Evolutionary conservation across 2,329 filamentous ascomycete species (phyloP).

Genomic region (Penicillium oxalicum): DNA sequence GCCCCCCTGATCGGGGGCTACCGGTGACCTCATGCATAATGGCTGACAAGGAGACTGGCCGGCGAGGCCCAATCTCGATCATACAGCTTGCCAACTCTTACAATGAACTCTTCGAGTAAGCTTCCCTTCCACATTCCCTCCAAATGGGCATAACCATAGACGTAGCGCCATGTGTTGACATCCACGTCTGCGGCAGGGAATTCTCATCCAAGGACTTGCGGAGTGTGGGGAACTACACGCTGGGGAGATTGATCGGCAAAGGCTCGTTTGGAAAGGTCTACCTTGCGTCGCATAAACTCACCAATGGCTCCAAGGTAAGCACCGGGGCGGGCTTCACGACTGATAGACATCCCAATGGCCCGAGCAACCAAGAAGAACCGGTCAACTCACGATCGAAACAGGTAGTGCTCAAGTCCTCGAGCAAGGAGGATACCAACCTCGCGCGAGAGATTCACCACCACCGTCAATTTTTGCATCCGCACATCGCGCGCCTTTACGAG

Average conservation of each 20-base stretch:
- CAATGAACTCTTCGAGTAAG: conserved; percentile 89
- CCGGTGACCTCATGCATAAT: not conserved
- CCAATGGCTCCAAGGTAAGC: conserved; percentile 87
- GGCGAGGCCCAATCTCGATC: conserved; percentile 2
- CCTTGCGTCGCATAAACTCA: conserved; percentile 90
- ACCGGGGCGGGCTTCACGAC: not conserved
- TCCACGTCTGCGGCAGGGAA: conserved; percentile 57
- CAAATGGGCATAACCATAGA: not conserved
- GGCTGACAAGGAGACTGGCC: conserved; percentile 12
- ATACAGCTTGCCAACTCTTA: conserved; percentile 89
- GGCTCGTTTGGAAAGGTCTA: conserved; percentile 99
- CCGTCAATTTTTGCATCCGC: conserved; percentile 92
- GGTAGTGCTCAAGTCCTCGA: conserved; percentile 97
- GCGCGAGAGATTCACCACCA: conserved; percentile 98
- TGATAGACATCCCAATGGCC: not conserved
- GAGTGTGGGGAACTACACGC: conserved; percentile 88
- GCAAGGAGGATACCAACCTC: conserved; percentile 91
- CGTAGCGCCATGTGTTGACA: conserved; percentile 8
- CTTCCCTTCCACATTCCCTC: conserved; percentile 12
- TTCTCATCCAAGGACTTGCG: conserved; percentile 88
- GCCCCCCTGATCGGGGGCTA: too few relatives aligned
- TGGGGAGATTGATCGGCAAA: conserved; percentile 90
- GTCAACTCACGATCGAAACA: conserved; percentile 33
- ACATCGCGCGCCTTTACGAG: conserved; percentile 94
- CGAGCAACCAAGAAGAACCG: too few relatives aligned